Evolutionary conservation across 495 filamentous ascomycete genomes (phyloP).

Genomic region (Entonaema liquescens): DNA sequence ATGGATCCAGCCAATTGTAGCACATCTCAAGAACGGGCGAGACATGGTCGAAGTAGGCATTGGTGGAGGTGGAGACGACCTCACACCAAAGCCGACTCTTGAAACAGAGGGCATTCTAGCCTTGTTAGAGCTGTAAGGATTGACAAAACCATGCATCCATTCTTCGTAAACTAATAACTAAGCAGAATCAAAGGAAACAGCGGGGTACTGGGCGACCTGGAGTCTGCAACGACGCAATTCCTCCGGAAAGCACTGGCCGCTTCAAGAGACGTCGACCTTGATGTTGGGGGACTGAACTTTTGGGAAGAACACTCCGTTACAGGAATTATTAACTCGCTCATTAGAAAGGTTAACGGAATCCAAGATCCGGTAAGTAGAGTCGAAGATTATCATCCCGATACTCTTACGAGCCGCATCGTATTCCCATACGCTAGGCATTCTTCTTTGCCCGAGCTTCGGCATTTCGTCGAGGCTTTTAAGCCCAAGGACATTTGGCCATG

Average conservation of each 20-base stretch:
- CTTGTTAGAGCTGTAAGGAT: slow-evolving; percentile 59
- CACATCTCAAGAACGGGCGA: slow-evolving; percentile 57
- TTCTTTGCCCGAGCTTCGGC: slow-evolving; percentile 80
- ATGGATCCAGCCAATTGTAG: slow-evolving; percentile 82
- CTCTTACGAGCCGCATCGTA: slow-evolving; percentile 55
- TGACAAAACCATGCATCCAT: neutral
- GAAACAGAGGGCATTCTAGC: slow-evolving; percentile 53
- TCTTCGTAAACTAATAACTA: neutral
- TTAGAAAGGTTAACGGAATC: slow-evolving; percentile 39
- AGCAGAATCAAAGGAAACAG: slow-evolving; percentile 35
- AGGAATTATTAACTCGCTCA: slow-evolving; percentile 41
- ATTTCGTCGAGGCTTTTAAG: slow-evolving; percentile 71
- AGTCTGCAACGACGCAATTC: slow-evolving; percentile 37
- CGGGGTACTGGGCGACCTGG: slow-evolving; percentile 35
- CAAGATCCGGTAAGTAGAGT: slow-evolving; percentile 22
- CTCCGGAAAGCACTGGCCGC: slow-evolving; percentile 38
- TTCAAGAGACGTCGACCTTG: slow-evolving; percentile 49
- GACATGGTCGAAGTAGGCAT: slow-evolving; percentile 77
- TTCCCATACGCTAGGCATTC: slow-evolving; percentile 95
- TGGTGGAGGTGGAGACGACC: slow-evolving; percentile 81
- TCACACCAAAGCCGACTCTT: slow-evolving; percentile 69
- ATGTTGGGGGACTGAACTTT: slow-evolving; percentile 40
- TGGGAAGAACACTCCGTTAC: slow-evolving; percentile 40
- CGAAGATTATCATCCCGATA: neutral
- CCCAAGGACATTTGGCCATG: slow-evolving; percentile 87